Conservation (phyloP, 257 asterid species). For the Solanum arcanum region DNA sequence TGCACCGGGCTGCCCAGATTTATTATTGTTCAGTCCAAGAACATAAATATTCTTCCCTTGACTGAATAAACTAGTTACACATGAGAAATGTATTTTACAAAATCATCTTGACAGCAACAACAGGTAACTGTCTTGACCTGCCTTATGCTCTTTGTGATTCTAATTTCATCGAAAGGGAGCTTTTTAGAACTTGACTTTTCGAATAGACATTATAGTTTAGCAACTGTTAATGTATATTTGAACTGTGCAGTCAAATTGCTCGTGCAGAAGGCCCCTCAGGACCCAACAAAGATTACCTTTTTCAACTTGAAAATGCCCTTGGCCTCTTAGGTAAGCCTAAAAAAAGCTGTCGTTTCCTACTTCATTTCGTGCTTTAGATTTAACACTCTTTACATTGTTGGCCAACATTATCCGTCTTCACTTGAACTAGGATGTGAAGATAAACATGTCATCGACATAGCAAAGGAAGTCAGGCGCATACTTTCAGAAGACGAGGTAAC, state of each 20-base stretch:
- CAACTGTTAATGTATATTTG: not conserved
- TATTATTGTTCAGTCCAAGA: not conserved
- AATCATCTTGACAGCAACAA: not conserved
- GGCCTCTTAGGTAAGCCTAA: constrained; percentile 35
- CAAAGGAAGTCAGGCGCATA: constrained; percentile 67
- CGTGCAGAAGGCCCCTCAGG: constrained; percentile 96
- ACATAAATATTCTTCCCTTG: not conserved
- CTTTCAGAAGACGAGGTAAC: constrained; percentile 13
- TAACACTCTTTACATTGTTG: not conserved
- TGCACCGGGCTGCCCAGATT: not conserved
- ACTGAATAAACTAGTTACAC: not conserved
- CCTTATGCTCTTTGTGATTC: not conserved
- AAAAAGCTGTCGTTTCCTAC: not conserved
- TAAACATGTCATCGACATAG: constrained; percentile 60
- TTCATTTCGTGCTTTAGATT: not conserved
- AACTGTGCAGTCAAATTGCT: constrained; percentile 63
- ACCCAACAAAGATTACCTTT: constrained; percentile 87
- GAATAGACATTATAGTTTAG: not conserved
- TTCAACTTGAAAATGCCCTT: constrained; percentile 81
- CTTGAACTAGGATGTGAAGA: constrained; percentile 58
- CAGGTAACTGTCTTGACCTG: not conserved
- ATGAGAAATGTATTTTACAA: not conserved
- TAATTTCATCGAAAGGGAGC: not conserved
- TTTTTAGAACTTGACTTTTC: not conserved
- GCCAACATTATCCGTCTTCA: not conserved